Base-by-base conservation (phyloP, 2,329 filamentous ascomycete species). In the Ophiocordyceps australis region DNA sequence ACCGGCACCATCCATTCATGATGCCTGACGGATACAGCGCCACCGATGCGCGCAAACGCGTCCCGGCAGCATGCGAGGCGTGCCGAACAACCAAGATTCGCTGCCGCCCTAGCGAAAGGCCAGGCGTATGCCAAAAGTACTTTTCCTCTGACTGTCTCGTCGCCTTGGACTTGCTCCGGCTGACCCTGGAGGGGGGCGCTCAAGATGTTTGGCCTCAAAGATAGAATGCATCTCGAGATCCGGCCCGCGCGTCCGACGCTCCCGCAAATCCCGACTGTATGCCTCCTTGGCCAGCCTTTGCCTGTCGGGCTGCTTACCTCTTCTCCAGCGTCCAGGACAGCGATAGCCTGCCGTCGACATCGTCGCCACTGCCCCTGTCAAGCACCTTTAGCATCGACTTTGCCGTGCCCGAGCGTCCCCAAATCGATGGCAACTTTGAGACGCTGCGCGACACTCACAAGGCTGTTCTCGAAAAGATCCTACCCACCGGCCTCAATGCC, bases 301-400 rank as follows among this genome's bases (percentile, higher is more conserved):
- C 8, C 14, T 18, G 12, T n/a, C n/a, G n/a, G n/a, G n/a, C n/a
- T n/a, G n/a, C n/a, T n/a, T n/a, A n/a, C n/a, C n/a, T 19, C 14
- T 15, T 14, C 20, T 17, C 11, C 28, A 21, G 6, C 19, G 18
- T 6, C 15, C 19, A 7, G 9, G 13, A 13, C 21, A 12, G 13
- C 30, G 32, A 24, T 41, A 35, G 18, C 17, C 5, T 18, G 10
- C 17, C 16, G 3, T 14, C 17, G 3, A 11, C 5, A n/a, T 19
- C 24, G 17, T 9, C 12, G 24, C 32, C 31, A 9, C 43, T 57
- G 4, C 47, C 48, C 4, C 54, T 55, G 1, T 54, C 56, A 34
- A 57, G 57, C 47, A 65, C 55, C 11, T 63, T 65, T 38, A 60
- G 52, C 36, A 62, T 64, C 38, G 54, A 66, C 45, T 62, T 63